These are phyloP conservation scores for Cytospora leucostoma DNA, from an alignment of 2,329 filamentous ascomycete species.

Conservation along the genomic window DNA sequence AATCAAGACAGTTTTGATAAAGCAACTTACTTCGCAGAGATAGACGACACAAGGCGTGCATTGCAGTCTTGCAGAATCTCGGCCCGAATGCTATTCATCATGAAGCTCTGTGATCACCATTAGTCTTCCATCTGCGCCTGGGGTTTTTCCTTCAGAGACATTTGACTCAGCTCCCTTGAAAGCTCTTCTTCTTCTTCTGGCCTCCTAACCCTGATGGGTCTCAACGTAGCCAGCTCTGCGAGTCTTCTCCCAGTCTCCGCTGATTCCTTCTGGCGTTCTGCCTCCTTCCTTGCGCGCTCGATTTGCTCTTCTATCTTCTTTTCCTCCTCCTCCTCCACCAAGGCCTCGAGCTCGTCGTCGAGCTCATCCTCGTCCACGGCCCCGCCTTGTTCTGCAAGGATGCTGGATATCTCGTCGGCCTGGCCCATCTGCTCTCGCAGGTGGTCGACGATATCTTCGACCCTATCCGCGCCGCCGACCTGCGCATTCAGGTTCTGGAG, in stretches of 20 bases:
- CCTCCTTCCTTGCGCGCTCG: constrained; percentile 51
- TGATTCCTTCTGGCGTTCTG: constrained; percentile 43
- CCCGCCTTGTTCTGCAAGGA: constrained; percentile 66
- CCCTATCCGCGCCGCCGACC: constrained; percentile 73
- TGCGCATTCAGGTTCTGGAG: constrained; percentile 73
- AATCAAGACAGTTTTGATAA: neutral
- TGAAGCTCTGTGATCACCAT: constrained; percentile 17
- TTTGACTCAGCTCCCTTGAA: constrained; percentile 39
- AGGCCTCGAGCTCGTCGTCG: constrained; percentile 79
- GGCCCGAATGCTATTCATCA: constrained; percentile 13
- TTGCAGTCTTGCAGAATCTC: neutral
- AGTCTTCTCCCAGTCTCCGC: constrained; percentile 42
- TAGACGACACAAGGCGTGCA: neutral
- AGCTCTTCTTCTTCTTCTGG: constrained; percentile 36
- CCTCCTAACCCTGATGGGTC: constrained; percentile 39
- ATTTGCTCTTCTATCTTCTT: constrained; percentile 55
- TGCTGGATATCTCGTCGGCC: constrained; percentile 78
- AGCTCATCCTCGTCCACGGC: constrained; percentile 78
- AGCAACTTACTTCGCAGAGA: constrained; percentile 5
- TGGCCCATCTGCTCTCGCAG: constrained; percentile 78
- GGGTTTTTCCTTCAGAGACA: constrained; percentile 41
- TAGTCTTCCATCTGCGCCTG: constrained; percentile 29
- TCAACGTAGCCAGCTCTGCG: constrained; percentile 48
- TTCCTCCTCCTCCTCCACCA: constrained; percentile 68
- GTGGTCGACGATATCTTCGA: constrained; percentile 73